A percentile compares a stretch with the other conserved stretches of the same genome.
phyloP scores from a whole-genome alignment of 1,139 yeast species.

The Scheffersomyces cryptocercus region DNA sequence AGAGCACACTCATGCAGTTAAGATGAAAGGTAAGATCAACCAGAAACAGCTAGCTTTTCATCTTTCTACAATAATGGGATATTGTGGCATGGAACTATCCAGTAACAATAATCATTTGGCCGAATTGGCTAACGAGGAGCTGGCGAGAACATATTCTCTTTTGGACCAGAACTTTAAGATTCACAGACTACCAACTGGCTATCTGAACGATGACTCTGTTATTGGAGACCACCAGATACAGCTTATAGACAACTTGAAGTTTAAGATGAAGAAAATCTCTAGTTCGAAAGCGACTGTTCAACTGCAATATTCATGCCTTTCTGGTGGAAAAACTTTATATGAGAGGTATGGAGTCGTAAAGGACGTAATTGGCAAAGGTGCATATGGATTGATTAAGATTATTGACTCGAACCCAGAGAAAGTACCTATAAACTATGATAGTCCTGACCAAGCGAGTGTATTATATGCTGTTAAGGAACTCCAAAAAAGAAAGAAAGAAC shows the following conservation, averaged over 20 bases:
- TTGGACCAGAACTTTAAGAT: slow-evolving; percentile 25
- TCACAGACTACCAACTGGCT: slow-evolving; percentile 22
- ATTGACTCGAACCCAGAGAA: slow-evolving; percentile 51
- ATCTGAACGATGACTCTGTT: slow-evolving; percentile 43
- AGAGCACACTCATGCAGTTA: slow-evolving; percentile 29
- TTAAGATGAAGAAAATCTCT: slow-evolving; percentile 31
- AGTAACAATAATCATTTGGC: slow-evolving; percentile 16
- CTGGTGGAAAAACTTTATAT: slow-evolving; percentile 27
- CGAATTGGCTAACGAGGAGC: slow-evolving; percentile 34
- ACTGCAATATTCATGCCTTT: slow-evolving; percentile 16
- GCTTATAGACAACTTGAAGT: slow-evolving; percentile 50
- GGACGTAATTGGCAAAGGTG: slow-evolving; percentile 80
- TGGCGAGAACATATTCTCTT: slow-evolving; percentile 33
- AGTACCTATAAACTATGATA: slow-evolving; percentile 3
- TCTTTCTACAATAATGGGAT: slow-evolving; percentile 34
- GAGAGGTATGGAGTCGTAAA: slow-evolving; percentile 80
- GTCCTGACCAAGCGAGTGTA: slow-evolving; percentile 33
- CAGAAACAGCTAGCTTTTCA: slow-evolving; percentile 21
- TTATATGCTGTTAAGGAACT: slow-evolving; percentile 77
- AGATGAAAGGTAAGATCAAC: slow-evolving; percentile 14
- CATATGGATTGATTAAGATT: slow-evolving; percentile 82
- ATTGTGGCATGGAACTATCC: slow-evolving; percentile 28
- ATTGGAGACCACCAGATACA: slow-evolving; percentile 57
- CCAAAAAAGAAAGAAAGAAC: slow-evolving; percentile 36
- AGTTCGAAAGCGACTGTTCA: slow-evolving; percentile 5